Conservation (phyloP, 2,329 filamentous ascomycete species). For the Penicillium frequentans region DNA sequence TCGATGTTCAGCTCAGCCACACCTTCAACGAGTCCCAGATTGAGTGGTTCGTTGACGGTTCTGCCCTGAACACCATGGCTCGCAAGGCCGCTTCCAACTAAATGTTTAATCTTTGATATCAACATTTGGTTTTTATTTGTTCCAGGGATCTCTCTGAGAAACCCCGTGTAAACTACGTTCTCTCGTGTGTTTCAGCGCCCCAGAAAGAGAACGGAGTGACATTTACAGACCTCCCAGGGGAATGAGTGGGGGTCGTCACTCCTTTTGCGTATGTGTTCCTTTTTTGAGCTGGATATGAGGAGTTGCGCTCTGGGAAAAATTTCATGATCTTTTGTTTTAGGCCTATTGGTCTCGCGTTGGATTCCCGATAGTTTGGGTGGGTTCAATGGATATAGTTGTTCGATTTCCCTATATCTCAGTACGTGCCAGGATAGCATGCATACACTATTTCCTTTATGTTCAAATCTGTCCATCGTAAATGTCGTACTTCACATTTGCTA, state of each 20-base stretch:
- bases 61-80: constrained; percentile 97
- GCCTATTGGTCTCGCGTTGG: constrained; percentile 27
- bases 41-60: constrained; percentile 99
- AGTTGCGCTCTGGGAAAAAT: constrained; percentile 36
- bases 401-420: constrained; percentile 35
- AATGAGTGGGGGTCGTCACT: background rate
- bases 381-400: constrained; percentile 43
- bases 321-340: constrained; percentile 35
- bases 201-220: constrained; percentile 17
- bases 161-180: constrained; percentile 27
- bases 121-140: background rate
- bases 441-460: constrained; percentile 31
- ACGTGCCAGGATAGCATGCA: constrained; percentile 40
- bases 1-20: constrained; percentile 82
- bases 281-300: constrained; percentile 33
- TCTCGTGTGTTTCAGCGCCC: constrained; percentile 28
- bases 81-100: constrained; percentile 54
- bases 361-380: constrained; percentile 34
- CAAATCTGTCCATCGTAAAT: background rate
- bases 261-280: constrained; percentile 14
- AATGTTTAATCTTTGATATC: constrained; percentile 10
- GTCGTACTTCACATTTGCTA: background rate
- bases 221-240: background rate
- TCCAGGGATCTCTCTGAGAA: background rate
- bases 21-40: constrained; percentile 99